A percentile compares a stretch with the other conserved stretches of the same genome.
These are phyloP conservation scores for Aristolochia contorta DNA, from an alignment of 164 flowering plant genomes.

Conservation along the genomic window DNA sequence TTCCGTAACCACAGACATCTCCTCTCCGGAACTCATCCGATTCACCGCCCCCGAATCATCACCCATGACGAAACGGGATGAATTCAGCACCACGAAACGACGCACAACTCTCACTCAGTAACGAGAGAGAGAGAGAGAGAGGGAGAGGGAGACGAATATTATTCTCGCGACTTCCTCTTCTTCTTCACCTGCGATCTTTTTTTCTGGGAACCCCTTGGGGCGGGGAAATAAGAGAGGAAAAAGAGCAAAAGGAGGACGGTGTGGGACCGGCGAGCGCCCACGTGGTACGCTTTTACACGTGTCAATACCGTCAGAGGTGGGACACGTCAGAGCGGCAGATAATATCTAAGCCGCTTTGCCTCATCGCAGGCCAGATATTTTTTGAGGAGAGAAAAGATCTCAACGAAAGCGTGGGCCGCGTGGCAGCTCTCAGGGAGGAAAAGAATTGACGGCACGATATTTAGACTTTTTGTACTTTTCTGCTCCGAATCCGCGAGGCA, in stretches of 20 bases:
- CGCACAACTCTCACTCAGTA: too few relatives aligned
- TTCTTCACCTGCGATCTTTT: too few relatives aligned
- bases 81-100: too few relatives aligned
- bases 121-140: too few relatives aligned
- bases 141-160: too few relatives aligned
- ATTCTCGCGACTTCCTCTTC: too few relatives aligned
- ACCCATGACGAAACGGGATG: too few relatives aligned
- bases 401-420: neutral
- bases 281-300: slow-evolving; percentile 2
- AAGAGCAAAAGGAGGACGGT: neutral
- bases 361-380: neutral
- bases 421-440: neutral
- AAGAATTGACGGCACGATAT: neutral
- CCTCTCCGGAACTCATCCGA: neutral
- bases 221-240: neutral
- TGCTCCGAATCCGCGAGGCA: too few relatives aligned
- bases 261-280: neutral
- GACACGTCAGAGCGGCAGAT: neutral
- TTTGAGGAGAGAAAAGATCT: neutral
- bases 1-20: neutral
- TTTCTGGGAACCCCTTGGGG: too few relatives aligned
- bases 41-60: neutral
- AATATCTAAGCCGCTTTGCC: neutral
- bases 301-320: neutral
- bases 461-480: too few relatives aligned